A percentile compares a stretch with the other conserved stretches of the same genome.
Evolutionary conservation across 1,284 basidiomycete genomes (phyloP).

Genomic region (Fomitiporia mediterranea): DNA sequence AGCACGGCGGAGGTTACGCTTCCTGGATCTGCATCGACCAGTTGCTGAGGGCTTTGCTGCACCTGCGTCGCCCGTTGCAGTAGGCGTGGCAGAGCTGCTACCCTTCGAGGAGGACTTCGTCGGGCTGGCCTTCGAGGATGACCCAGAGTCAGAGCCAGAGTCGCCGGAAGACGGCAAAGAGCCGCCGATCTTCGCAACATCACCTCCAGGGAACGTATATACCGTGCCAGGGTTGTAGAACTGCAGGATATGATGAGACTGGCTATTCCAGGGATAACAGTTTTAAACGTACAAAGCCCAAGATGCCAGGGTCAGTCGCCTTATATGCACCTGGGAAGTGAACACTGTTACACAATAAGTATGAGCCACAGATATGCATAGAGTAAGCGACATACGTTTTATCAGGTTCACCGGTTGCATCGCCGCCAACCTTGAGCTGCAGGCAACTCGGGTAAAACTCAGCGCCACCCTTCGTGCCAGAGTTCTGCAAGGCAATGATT

Average conservation of each 20-base stretch:
- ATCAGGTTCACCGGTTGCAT: constrained; percentile 40
- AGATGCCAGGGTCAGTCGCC: constrained; percentile 57
- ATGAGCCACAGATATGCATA: background rate
- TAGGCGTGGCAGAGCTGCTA: background rate
- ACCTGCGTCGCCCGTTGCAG: background rate
- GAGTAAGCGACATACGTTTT: constrained; percentile 31
- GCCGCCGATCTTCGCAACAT: background rate
- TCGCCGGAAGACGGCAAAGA: background rate
- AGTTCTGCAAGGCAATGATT: constrained; percentile 66
- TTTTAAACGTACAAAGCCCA: constrained; percentile 19
- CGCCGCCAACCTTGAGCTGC: constrained; percentile 54
- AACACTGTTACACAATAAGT: constrained; percentile 29
- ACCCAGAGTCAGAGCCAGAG: background rate
- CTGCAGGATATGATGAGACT: background rate
- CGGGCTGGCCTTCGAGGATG: background rate
- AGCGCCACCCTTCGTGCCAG: constrained; percentile 44
- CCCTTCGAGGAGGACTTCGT: background rate
- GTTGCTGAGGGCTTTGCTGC: background rate
- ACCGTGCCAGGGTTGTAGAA: constrained; percentile 9
- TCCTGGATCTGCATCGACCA: background rate
- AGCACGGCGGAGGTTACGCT: constrained; percentile 9
- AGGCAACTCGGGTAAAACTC: constrained; percentile 71
- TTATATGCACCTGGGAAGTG: constrained; percentile 60
- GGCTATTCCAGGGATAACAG: background rate
- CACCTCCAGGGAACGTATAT: constrained; percentile 17